Evolutionary conservation across 768 basidiomycete genomes (phyloP).

Genomic region (Suillus plorans): DNA sequence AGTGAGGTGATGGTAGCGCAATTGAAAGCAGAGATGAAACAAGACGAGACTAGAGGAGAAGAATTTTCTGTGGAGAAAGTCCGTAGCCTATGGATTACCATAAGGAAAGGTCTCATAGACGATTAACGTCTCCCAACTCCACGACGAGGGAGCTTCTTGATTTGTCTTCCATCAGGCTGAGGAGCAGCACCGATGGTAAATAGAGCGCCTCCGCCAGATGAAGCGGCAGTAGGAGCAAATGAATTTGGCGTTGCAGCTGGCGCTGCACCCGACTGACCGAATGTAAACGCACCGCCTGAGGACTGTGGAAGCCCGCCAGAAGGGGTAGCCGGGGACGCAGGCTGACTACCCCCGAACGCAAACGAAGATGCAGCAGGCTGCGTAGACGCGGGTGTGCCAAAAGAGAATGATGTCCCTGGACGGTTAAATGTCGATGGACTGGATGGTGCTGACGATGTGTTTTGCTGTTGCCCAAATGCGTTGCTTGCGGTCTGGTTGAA

Average conservation of each 20-base stretch:
- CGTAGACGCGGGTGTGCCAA: conserved; percentile 41
- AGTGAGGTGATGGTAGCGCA: conserved; percentile 19
- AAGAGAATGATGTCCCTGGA: conserved; percentile 42
- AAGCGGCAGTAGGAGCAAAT: conserved; percentile 40
- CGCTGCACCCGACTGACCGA: conserved; percentile 38
- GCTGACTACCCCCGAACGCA: conserved; percentile 54
- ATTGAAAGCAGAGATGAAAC: conserved; percentile 9
- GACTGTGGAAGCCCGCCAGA: conserved; percentile 34
- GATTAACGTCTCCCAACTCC: conserved; percentile 25
- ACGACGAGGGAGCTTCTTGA: conserved; percentile 57
- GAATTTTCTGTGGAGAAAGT: conserved; percentile 3
- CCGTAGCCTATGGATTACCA: conserved; percentile 4
- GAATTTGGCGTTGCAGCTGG: conserved; percentile 42
- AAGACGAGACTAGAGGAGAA: conserved; percentile 2
- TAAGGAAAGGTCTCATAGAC: conserved; percentile 8
- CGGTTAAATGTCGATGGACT: conserved; percentile 62
- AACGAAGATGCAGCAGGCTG: conserved; percentile 39
- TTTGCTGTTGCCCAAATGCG: conserved; percentile 42
- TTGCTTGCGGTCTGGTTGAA: conserved; percentile 42
- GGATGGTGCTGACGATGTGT: conserved; percentile 46
- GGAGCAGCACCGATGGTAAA: conserved; percentile 63
- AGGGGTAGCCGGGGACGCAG: conserved; percentile 55
- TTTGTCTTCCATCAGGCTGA: conserved; percentile 37
- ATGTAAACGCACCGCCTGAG: conserved; percentile 31
- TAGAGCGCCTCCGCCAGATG: conserved; percentile 34